Evolutionary conservation across 1,284 basidiomycete genomes (phyloP).

Genomic region (Xerocomus amazonicus): DNA sequence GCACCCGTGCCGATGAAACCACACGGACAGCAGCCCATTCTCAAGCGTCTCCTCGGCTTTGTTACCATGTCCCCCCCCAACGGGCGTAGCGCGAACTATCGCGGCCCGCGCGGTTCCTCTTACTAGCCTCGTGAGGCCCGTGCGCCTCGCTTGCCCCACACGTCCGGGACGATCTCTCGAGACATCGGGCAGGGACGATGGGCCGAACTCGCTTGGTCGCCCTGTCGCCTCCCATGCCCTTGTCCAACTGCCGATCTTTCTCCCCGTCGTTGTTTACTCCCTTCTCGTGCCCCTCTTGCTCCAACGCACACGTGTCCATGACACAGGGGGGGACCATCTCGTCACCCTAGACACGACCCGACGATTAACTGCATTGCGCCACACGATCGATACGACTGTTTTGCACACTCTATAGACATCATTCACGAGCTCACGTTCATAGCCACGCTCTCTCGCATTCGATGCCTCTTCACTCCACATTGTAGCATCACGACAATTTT

Average conservation of each 20-base stretch:
- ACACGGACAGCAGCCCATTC: constrained; percentile 29
- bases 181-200: too few species aligned
- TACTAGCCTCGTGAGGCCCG: too few species aligned
- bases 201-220: too few species aligned
- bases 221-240: too few species aligned
- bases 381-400: too few species aligned
- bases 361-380: constrained; percentile 22
- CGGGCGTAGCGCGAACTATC: constrained; percentile 28
- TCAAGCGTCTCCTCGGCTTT: constrained; percentile 33
- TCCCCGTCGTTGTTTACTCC: constrained; percentile 4
- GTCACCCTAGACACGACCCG: neutral
- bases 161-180: too few species aligned
- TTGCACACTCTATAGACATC: too few species aligned
- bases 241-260: constrained; percentile 13
- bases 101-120: constrained; percentile 25
- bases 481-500: too few species aligned
- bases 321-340: neutral
- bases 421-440: too few species aligned
- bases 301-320: neutral
- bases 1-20: constrained; percentile 29
- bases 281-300: constrained; percentile 1
- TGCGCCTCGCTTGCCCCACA: too few species aligned
- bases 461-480: too few species aligned
- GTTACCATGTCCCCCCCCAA: constrained; percentile 23
- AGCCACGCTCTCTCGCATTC: too few species aligned